A percentile compares a stretch with the other conserved stretches of the same genome.
Conservation (phyloP, 2,329 filamentous ascomycete genomes). For the Aspergillus proliferans region DNA sequence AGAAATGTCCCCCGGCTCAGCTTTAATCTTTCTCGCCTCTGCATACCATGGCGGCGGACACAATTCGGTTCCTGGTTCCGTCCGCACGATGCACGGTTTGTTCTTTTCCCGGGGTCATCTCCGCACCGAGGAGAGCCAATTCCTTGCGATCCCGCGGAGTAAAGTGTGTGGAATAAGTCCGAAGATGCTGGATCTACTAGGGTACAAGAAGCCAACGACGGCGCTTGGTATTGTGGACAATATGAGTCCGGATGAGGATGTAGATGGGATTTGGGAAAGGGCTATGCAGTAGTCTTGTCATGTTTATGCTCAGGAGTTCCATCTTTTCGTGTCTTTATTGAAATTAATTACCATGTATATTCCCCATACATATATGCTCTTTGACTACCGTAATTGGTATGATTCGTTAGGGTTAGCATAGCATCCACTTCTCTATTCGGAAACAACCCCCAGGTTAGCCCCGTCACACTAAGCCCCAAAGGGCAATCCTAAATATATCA, state of each 20-base stretch:
- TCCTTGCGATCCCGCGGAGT: conserved; percentile 25
- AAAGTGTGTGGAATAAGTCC: conserved; percentile 25
- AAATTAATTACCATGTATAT: no score
- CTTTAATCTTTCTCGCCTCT: conserved; percentile 30
- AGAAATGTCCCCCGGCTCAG: conserved; percentile 33
- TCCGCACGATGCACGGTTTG: conserved; percentile 24
- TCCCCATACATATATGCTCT: no score
- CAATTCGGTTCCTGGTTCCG: conserved; percentile 17
- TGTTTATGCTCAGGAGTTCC: no score
- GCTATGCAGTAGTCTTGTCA: neutral
- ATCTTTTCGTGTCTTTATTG: no score
- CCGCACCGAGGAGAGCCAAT: conserved; percentile 31
- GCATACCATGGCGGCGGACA: conserved; percentile 29
- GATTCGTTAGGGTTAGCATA: no score
- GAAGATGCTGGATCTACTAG: conserved; percentile 26
- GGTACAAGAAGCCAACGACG: conserved; percentile 28
- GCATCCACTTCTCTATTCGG: no score
- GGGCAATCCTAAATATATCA: no score
- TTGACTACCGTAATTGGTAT: no score
- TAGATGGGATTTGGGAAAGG: conserved; percentile 10
- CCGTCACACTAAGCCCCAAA: no score
- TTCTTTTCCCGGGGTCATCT: conserved; percentile 26
- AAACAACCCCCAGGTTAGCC: no score
- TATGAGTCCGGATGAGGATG: conserved; percentile 10
- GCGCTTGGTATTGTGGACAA: conserved; percentile 30